Conservation (phyloP, 1,284 basidiomycete species). For the Microbotryum scabiosae region DNA sequence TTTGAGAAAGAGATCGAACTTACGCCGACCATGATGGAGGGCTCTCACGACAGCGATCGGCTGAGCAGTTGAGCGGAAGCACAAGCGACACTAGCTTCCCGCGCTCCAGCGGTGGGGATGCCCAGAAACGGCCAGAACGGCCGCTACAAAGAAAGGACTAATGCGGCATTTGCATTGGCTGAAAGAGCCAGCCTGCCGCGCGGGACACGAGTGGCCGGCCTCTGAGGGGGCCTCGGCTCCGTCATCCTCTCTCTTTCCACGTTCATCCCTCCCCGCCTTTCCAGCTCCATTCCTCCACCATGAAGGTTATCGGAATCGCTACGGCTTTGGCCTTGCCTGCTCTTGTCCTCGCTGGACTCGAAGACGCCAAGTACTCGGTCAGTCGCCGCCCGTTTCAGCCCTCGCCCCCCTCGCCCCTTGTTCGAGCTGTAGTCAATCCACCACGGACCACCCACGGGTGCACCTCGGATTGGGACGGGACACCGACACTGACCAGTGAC, state of each 20-base stretch:
- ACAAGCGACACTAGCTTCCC: no score
- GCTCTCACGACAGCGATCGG: not conserved
- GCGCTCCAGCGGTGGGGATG: no score
- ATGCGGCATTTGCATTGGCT: no score
- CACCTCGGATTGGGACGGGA: not conserved
- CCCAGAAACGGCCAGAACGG: no score
- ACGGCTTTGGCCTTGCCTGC: conserved; percentile 3
- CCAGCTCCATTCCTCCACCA: not conserved
- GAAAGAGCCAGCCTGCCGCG: no score
- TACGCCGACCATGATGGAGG: conserved; percentile 21
- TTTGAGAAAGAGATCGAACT: not conserved
- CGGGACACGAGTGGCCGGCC: no score
- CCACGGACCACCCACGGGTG: not conserved
- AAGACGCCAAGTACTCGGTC: conserved; percentile 29
- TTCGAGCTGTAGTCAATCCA: not conserved
- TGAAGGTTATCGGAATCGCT: conserved; percentile 9
- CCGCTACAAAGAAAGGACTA: no score
- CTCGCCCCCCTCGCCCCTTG: not conserved
- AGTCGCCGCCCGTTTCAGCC: no score
- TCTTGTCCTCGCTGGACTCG: conserved; percentile 52
- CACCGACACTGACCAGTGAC: no score
- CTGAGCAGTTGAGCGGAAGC: no score
- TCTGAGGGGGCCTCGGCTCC: not conserved
- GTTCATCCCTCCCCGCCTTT: not conserved
- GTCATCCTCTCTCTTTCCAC: not conserved